These are phyloP conservation scores for Bipolaris gigantea DNA, from an alignment of 2,329 filamentous ascomycete species.

Conservation along the genomic window DNA sequence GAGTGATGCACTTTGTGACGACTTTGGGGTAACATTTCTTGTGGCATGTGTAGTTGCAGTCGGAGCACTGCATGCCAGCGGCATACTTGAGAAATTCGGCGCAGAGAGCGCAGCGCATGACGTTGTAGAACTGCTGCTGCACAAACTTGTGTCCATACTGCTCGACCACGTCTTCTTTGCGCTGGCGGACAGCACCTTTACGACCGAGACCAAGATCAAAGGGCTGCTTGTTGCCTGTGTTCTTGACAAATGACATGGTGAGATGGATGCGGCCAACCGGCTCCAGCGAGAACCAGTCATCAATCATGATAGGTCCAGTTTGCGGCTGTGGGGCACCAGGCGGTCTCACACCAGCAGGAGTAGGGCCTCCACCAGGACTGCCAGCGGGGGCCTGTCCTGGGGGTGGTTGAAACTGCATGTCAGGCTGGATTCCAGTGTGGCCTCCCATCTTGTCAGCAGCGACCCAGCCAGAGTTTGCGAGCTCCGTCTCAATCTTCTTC, in stretches of 20 bases:
- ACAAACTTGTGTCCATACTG: conserved; percentile 99
- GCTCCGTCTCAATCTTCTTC: conserved; percentile 95
- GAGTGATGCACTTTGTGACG: conserved; percentile 99
- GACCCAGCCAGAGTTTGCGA: conserved; percentile 94
- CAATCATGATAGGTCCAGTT: conserved; percentile 65
- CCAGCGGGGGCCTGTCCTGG: conserved; percentile 48
- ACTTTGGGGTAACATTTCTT: conserved; percentile 96
- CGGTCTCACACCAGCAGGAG: conserved; percentile 45
- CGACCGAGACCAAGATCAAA: conserved; percentile 90
- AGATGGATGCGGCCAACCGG: conserved; percentile 91
- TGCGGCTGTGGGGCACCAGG: conserved; percentile 51
- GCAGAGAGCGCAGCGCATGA: conserved; percentile 98
- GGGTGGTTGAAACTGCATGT: conserved; percentile 58
- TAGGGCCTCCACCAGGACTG: conserved; percentile 38
- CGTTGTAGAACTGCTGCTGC: conserved; percentile 99
- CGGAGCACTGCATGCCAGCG: conserved; percentile 97
- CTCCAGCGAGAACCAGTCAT: conserved; percentile 96
- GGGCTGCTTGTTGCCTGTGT: conserved; percentile 77
- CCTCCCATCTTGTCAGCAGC: conserved; percentile 93
- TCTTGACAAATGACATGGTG: conserved; percentile 88
- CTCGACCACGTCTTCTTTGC: conserved; percentile 97
- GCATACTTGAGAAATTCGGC: conserved; percentile 99
- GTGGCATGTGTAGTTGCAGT: conserved; percentile 99
- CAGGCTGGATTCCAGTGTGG: conserved; percentile 54
- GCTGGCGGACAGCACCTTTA: conserved; percentile 94